These are phyloP conservation scores for Aciculosporium take DNA, from an alignment of 2,329 filamentous ascomycete species.

Conservation along the genomic window DNA sequence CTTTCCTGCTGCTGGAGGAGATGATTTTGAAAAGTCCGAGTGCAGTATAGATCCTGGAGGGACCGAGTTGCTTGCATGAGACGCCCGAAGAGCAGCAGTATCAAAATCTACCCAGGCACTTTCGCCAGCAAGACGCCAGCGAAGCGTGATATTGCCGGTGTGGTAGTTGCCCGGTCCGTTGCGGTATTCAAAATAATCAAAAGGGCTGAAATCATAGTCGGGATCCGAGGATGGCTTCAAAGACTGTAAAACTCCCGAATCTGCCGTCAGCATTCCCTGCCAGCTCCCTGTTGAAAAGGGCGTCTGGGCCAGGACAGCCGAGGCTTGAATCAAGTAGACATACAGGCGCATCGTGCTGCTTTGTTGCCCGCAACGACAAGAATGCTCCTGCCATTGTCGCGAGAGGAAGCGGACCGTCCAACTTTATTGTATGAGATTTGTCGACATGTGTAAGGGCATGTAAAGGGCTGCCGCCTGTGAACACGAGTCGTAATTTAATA, in stretches of 20 bases:
- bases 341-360: neutral
- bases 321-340: neutral
- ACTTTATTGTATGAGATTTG: neutral
- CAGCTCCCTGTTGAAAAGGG: conserved; percentile 1
- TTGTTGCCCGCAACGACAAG: too few species aligned
- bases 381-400: neutral
- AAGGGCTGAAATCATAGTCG: conserved; percentile 35
- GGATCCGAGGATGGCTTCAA: neutral
- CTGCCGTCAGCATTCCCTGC: neutral
- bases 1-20: neutral
- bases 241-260: neutral
- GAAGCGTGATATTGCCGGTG: conserved; percentile 41
- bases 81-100: conserved; percentile 20
- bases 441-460: too few species aligned
- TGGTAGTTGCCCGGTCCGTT: conserved; percentile 41
- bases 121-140: conserved; percentile 30
- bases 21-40: conserved; percentile 11
- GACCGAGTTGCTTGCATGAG: neutral
- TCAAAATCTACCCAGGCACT: conserved; percentile 31
- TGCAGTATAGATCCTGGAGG: conserved; percentile 27
- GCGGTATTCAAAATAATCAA: conserved; percentile 31
- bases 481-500: too few species aligned
- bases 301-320: conserved; percentile 1
- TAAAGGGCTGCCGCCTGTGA: too few species aligned
- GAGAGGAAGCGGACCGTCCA: neutral